These are phyloP conservation scores for Schizochytrium sp. DNA, from an alignment of 108 stramenopile species.

Conservation along the genomic window DNA sequence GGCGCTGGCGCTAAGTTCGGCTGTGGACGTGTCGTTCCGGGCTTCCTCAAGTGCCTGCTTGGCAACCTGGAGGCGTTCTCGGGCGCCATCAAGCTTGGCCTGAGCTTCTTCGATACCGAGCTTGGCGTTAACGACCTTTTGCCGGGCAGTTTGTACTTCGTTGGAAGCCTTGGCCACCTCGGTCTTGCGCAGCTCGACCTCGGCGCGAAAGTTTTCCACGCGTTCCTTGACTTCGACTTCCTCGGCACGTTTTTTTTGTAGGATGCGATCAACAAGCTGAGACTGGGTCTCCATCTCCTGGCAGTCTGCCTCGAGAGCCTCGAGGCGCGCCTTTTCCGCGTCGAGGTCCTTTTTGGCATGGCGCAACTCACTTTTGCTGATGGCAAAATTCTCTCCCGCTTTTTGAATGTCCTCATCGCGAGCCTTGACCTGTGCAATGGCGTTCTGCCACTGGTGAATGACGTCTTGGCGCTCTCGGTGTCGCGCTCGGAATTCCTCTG, in stretches of 20 bases:
- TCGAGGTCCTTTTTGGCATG: slow-evolving; percentile 28
- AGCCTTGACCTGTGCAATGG: slow-evolving; percentile 56
- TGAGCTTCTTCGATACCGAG: slow-evolving; percentile 28
- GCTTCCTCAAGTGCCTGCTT: slow-evolving; percentile 34
- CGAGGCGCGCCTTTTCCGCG: slow-evolving; percentile 32
- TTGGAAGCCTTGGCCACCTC: slow-evolving; percentile 47
- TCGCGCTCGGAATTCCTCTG: slow-evolving; percentile 57
- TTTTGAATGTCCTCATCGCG: slow-evolving; percentile 63
- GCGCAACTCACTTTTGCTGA: background rate
- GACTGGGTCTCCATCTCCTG: slow-evolving; percentile 45
- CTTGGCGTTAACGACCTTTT: slow-evolving; percentile 34
- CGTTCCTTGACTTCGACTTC: slow-evolving; percentile 29
- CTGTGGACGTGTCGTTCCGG: slow-evolving; percentile 37
- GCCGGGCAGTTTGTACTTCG: slow-evolving; percentile 39
- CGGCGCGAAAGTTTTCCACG: slow-evolving; percentile 51
- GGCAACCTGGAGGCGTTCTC: background rate
- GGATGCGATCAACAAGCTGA: slow-evolving; percentile 44
- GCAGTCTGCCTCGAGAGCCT: slow-evolving; percentile 47
- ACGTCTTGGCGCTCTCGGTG: slow-evolving; percentile 67
- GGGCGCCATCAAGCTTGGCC: slow-evolving; percentile 24
- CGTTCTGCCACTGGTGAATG: slow-evolving; percentile 67
- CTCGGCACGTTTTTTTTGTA: slow-evolving; percentile 55
- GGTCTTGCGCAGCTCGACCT: slow-evolving; percentile 56
- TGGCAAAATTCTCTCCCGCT: slow-evolving; percentile 40
- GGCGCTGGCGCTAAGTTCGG: slow-evolving; percentile 46